Evolutionary conservation across 768 basidiomycete species (phyloP).

Genomic region (Roridomyces roridus): DNA sequence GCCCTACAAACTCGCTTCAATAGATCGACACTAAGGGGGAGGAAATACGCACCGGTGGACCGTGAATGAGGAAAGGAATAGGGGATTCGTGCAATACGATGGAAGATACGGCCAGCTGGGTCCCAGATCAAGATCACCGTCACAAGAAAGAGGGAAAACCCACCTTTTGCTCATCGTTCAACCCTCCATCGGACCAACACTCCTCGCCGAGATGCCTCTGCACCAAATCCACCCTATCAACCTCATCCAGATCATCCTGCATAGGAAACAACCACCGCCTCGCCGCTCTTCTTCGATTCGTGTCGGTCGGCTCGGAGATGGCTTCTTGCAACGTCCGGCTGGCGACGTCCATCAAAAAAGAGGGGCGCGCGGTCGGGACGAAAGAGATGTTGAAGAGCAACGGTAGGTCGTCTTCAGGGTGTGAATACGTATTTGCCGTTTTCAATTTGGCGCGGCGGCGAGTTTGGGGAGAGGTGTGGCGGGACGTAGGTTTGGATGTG

Average conservation of each 20-base stretch:
- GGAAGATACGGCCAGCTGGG: conserved; percentile 45
- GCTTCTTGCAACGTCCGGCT: conserved; percentile 34
- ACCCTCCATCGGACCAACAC: conserved; percentile 51
- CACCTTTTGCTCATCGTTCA: conserved; percentile 55
- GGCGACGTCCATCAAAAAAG: conserved; percentile 51
- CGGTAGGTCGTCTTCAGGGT: conserved; percentile 43
- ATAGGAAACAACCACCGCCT: conserved; percentile 55
- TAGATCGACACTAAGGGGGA: too few species aligned
- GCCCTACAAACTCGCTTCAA: conserved; percentile 27
- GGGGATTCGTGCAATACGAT: conserved; percentile 50
- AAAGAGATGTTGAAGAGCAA: conserved; percentile 55
- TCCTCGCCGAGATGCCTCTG: conserved; percentile 35
- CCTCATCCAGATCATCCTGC: conserved; percentile 34
- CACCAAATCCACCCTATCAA: conserved; percentile 23
- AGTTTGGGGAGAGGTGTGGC: too few species aligned
- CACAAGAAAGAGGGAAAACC: not conserved
- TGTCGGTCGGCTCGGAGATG: conserved; percentile 21
- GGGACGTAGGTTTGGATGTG: conserved; percentile 50
- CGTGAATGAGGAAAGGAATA: conserved; percentile 55
- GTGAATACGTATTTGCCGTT: conserved; percentile 31
- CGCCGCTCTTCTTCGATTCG: conserved; percentile 33
- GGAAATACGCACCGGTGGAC: conserved; percentile 44
- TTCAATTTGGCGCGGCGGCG: conserved; percentile 22
- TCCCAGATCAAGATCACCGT: not conserved
- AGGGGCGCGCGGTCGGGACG: conserved; percentile 48